Evolutionary conservation across 2,329 filamentous ascomycete genomes (phyloP).

Genomic region (Phyllosticta citriasiana): DNA sequence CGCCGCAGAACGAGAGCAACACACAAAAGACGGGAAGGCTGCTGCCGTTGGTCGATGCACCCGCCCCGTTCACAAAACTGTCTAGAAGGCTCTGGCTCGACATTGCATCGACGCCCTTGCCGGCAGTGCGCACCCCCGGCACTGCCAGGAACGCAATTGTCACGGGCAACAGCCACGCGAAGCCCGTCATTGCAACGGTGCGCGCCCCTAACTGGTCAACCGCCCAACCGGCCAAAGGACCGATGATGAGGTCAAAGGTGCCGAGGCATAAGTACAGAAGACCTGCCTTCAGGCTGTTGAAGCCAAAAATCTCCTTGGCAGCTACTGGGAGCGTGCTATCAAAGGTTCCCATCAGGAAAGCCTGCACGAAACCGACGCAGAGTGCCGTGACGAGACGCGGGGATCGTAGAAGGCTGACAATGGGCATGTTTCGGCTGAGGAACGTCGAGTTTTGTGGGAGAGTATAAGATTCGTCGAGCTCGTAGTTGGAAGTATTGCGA

Average conservation of each 20-base stretch:
- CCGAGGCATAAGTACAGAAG: conserved; percentile 39
- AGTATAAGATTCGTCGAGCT: neutral
- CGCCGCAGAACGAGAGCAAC: conserved; percentile 38
- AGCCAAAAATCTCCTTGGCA: conserved; percentile 33
- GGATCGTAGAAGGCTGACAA: conserved; percentile 33
- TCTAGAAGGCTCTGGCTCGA: neutral
- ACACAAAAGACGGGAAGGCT: conserved; percentile 38
- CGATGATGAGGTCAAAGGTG: conserved; percentile 34
- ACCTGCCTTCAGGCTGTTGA: conserved; percentile 34
- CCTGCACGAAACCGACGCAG: conserved; percentile 35
- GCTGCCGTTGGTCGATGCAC: conserved; percentile 10
- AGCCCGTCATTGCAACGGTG: conserved; percentile 32
- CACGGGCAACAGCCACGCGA: conserved; percentile 34
- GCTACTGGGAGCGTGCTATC: conserved; percentile 40
- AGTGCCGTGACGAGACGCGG: conserved; percentile 23
- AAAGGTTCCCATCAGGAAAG: conserved; percentile 32
- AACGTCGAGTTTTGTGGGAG: conserved; percentile 23
- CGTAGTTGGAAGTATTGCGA: neutral
- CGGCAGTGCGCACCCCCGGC: neutral
- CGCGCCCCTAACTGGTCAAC: conserved; percentile 39
- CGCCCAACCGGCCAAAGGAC: conserved; percentile 38
- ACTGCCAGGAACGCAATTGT: neutral
- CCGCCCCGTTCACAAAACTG: neutral
- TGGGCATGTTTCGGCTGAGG: conserved; percentile 35
- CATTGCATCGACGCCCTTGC: neutral